These are phyloP conservation scores for Annulohypoxylon maeteangense DNA, from an alignment of 495 filamentous ascomycete species.

Conservation along the genomic window DNA sequence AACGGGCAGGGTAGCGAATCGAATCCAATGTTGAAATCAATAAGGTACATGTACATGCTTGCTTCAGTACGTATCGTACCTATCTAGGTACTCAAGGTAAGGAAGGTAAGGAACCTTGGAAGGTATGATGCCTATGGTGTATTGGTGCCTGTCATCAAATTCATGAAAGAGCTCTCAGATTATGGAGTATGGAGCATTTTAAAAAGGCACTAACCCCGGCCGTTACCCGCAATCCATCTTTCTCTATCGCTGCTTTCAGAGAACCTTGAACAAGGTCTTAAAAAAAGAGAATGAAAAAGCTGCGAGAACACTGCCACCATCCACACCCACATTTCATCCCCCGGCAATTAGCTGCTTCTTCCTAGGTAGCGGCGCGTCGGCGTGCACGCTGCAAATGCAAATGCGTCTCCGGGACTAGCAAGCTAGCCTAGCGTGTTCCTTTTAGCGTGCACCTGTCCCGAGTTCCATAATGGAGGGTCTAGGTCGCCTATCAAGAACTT, in stretches of 20 bases:
- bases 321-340: constrained; percentile 33
- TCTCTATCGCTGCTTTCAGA: constrained; percentile 23
- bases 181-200: background rate
- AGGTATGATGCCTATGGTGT: background rate
- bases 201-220: constrained; percentile 17
- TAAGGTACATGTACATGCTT: constrained; percentile 22
- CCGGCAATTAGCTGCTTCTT: constrained; percentile 44
- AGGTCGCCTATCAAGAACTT: constrained; percentile 20
- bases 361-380: constrained; percentile 21
- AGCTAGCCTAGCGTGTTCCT: background rate
- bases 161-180: constrained; percentile 10
- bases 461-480: constrained; percentile 43
- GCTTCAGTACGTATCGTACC: background rate
- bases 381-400: constrained; percentile 32
- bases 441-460: constrained; percentile 40
- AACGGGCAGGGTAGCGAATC: constrained; percentile 21
- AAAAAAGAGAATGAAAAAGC: no score
- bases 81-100: background rate
- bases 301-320: constrained; percentile 42
- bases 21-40: constrained; percentile 13
- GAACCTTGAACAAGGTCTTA: constrained; percentile 1
- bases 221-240: constrained; percentile 35
- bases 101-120: background rate
- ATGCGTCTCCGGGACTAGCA: constrained; percentile 21
- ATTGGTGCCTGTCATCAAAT: constrained; percentile 40